Evolutionary conservation across 306 rosid species (phyloP).

Genomic region (apple (Malus domestica)): ASM211411v1 NC_041801.1:17274001-17274500

Average conservation of each 20-base stretch:
- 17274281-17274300: constrained; percentile 8
- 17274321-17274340: background rate
- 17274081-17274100: constrained; percentile 91
- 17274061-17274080: constrained; percentile 53
- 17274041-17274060: constrained; percentile 35
- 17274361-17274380: constrained; percentile 34
- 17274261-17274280: background rate
- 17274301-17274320: background rate
- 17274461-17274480: background rate
- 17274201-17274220: constrained; percentile 69
- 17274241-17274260: constrained; percentile 22
- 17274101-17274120: constrained; percentile 32
- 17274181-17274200: constrained; percentile 51
- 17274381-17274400: constrained; percentile 12
- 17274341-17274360: constrained; percentile 36
- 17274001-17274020: constrained; percentile 44
- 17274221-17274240: constrained; percentile 49
- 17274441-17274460: background rate
- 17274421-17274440: constrained; percentile 16
- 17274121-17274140: background rate
- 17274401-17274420: background rate
- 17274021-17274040: constrained; percentile 73
- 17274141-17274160: background rate
- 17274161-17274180: constrained; percentile 21
- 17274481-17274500: background rate